phyloP scores from a whole-genome alignment of 2,329 filamentous ascomycete species.

The Trichophyton equinum region DNA sequence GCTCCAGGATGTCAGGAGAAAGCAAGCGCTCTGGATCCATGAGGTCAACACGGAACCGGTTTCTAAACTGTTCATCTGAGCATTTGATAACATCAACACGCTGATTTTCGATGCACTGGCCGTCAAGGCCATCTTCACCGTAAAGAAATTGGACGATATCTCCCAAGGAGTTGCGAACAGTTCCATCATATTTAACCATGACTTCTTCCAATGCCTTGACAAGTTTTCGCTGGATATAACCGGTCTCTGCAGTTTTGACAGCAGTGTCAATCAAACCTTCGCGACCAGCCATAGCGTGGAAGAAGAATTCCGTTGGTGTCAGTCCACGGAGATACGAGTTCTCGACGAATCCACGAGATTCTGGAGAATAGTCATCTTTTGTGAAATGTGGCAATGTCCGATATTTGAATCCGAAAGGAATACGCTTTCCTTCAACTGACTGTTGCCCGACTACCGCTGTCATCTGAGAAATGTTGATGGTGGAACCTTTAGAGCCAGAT shows the following conservation, averaged over 20 bases:
- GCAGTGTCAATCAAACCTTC: conserved; percentile 99
- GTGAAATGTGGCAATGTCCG: conserved; percentile 94
- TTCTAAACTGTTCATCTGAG: conserved; percentile 63
- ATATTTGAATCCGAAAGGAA: conserved; percentile 98
- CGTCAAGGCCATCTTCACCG: conserved; percentile 92
- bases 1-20: conserved; percentile 61
- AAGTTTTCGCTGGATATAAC: conserved; percentile 95
- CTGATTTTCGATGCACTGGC: conserved; percentile 86
- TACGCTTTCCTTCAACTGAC: conserved; percentile 95
- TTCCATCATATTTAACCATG: conserved; percentile 94
- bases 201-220: conserved; percentile 98
- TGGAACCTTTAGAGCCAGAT: conserved; percentile 95
- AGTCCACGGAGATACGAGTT: conserved; percentile 95
- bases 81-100: conserved; percentile 74
- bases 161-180: conserved; percentile 88
- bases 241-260: conserved; percentile 97
- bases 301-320: conserved; percentile 95
- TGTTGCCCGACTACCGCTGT: conserved; percentile 95
- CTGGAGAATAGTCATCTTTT: conserved; percentile 96
- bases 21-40: conserved; percentile 57
- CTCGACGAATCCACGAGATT: conserved; percentile 93
- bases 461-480: conserved; percentile 99
- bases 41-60: conserved; percentile 74
- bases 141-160: conserved; percentile 97
- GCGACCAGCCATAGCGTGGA: conserved; percentile 99